Conservation (phyloP, 306 rosid species). For the Biancaea sappan region DNA sequence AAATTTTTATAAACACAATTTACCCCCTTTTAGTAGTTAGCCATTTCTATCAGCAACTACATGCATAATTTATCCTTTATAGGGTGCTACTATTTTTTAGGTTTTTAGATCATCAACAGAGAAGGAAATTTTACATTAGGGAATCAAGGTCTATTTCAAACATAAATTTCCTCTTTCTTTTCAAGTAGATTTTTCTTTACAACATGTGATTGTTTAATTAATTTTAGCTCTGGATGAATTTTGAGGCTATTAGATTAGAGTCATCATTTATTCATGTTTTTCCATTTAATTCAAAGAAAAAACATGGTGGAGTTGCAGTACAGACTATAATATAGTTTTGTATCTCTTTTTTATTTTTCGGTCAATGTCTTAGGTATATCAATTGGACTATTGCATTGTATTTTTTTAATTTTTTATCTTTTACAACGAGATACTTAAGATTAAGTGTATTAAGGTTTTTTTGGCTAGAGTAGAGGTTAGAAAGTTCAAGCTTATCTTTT, state of each 20-base stretch:
- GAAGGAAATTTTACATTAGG: conserved; percentile 90
- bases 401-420: neutral
- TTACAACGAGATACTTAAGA: neutral
- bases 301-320: conserved; percentile 86
- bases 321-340: conserved; percentile 55
- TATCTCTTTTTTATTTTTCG: neutral
- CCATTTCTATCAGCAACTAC: neutral
- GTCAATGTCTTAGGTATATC: neutral
- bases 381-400: neutral
- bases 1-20: no score
- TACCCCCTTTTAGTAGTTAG: no score
- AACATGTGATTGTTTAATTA: conserved; percentile 16
- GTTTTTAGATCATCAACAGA: conserved; percentile 97
- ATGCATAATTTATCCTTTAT: conserved; percentile 23
- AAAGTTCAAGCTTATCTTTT: neutral
- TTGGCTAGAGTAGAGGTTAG: neutral
- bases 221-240: conserved; percentile 90
- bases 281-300: conserved; percentile 93
- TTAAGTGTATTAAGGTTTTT: neutral
- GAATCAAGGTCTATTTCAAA: conserved; percentile 54
- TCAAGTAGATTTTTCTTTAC: neutral
- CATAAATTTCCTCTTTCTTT: neutral
- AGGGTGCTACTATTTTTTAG: conserved; percentile 68
- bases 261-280: conserved; percentile 74
- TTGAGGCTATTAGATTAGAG: conserved; percentile 61